Evolutionary conservation across 2,329 filamentous ascomycete genomes (phyloP).

Genomic region (Esteya vermicola): DNA sequence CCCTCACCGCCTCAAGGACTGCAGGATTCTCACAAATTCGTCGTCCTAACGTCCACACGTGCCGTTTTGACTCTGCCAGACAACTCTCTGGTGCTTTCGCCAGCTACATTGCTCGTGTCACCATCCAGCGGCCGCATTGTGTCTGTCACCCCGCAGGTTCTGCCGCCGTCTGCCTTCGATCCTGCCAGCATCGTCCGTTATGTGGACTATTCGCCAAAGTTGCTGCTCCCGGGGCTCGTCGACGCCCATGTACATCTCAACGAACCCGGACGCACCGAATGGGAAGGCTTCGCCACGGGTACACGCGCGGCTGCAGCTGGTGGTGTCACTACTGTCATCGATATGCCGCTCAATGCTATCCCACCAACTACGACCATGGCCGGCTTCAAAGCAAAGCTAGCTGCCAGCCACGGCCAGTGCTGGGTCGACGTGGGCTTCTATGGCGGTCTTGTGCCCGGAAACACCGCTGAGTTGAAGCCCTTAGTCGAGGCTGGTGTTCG

Average conservation of each 20-base stretch:
- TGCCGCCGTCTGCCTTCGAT: conserved; percentile 66
- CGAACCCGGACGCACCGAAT: conserved; percentile 91
- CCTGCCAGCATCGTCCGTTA: conserved; percentile 49
- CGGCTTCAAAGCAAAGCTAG: conserved; percentile 72
- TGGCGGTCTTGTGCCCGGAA: conserved; percentile 85
- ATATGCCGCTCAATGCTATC: conserved; percentile 96
- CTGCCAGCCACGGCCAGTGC: conserved; percentile 72
- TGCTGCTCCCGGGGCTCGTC: conserved; percentile 81
- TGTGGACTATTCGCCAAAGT: conserved; percentile 67
- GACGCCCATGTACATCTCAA: conserved; percentile 97
- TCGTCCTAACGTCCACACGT: conserved; percentile 71
- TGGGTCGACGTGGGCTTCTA: conserved; percentile 99
- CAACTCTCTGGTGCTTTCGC: conserved; percentile 48
- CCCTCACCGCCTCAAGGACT: conserved; percentile 2
- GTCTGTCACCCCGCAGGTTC: conserved; percentile 55
- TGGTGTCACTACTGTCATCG: conserved; percentile 89
- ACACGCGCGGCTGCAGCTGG: conserved; percentile 89
- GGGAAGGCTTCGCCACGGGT: conserved; percentile 95
- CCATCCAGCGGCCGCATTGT: conserved; percentile 71
- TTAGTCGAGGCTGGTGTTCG: conserved; percentile 76
- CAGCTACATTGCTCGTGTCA: conserved; percentile 73
- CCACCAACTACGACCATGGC: conserved; percentile 84
- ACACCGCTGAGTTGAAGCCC: conserved; percentile 61
- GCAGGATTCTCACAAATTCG: conserved; percentile 23
- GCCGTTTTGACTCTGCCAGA: conserved; percentile 63